Evolutionary conservation across 192 early-diverging fungal genomes (phyloP).

Genomic region (Coemansia sp.): DNA sequence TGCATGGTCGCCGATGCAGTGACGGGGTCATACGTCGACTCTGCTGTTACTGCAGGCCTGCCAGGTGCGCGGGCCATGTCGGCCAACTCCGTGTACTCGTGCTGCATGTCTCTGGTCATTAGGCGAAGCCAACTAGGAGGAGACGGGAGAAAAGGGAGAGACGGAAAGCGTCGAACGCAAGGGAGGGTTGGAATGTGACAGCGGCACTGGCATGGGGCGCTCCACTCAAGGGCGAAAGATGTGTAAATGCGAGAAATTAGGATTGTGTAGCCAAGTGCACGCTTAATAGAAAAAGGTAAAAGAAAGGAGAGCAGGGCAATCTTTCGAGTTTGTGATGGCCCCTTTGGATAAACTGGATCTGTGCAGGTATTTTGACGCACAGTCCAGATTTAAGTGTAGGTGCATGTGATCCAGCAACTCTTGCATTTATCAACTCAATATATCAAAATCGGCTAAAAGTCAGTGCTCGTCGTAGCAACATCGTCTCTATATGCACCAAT

Average conservation of each 20-base stretch:
- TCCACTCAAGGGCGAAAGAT: neutral
- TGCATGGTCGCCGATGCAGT: neutral
- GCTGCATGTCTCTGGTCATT: slow-evolving; percentile 20
- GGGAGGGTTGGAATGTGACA: neutral
- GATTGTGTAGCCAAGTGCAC: neutral
- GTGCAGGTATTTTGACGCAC: neutral
- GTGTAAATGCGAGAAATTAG: slow-evolving; percentile 1
- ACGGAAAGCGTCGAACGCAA: neutral
- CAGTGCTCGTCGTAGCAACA: neutral
- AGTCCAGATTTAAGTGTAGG: neutral
- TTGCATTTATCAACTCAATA: neutral
- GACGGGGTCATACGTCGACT: slow-evolving; percentile 15
- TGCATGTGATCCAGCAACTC: slow-evolving; percentile 3
- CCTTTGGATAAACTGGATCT: neutral
- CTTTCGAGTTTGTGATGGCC: too few relatives aligned
- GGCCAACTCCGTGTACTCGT: slow-evolving; percentile 50
- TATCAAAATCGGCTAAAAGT: neutral
- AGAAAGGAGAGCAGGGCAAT: neutral
- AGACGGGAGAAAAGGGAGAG: neutral
- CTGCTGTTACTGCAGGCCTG: neutral
- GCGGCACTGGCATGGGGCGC: neutral
- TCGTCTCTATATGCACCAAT: slow-evolving; percentile 34
- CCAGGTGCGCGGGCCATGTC: slow-evolving; percentile 20
- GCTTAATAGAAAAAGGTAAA: neutral
- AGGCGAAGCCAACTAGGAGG: neutral